Evolutionary conservation across 2,329 filamentous ascomycete genomes (phyloP).

Genomic region (Fusarium torulosum): DNA sequence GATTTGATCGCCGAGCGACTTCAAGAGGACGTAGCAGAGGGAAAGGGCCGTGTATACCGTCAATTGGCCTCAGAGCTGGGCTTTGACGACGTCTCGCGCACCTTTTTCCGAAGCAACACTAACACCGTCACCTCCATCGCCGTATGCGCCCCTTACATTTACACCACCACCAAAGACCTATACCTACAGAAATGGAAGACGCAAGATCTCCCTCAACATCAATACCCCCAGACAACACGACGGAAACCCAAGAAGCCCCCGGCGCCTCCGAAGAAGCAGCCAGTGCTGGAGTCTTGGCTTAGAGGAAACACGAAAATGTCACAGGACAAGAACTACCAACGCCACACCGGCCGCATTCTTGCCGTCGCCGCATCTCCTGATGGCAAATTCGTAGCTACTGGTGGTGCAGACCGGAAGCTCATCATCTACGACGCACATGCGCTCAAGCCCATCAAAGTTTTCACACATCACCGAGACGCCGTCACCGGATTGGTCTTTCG

Average conservation of each 20-base stretch:
- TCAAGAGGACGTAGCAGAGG: conserved; percentile 91
- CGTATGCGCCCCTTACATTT: conserved; percentile 81
- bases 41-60: conserved; percentile 89
- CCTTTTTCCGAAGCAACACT: conserved; percentile 83
- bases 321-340: conserved; percentile 75
- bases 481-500: conserved; percentile 89
- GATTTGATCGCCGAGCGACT: conserved; percentile 92
- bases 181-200: conserved; percentile 91
- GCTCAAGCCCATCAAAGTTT: conserved; percentile 82
- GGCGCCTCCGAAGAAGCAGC: conserved; percentile 71
- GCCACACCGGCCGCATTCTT: conserved; percentile 84
- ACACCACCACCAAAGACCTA: conserved; percentile 89
- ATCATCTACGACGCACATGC: conserved; percentile 89
- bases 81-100: conserved; percentile 74
- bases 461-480: conserved; percentile 91
- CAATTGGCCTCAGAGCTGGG: conserved; percentile 80
- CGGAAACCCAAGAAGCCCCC: conserved; percentile 70
- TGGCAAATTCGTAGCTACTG: conserved; percentile 91
- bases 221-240: conserved; percentile 69
- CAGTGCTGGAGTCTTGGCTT: conserved; percentile 71
- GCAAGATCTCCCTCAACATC: conserved; percentile 72
- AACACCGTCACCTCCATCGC: conserved; percentile 84
- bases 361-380: conserved; percentile 89
- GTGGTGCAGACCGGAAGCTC: conserved; percentile 84
- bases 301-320: conserved; percentile 72